phyloP scores from a whole-genome alignment of 495 filamentous ascomycete genomes.

The Viridothelium virens region DNA sequence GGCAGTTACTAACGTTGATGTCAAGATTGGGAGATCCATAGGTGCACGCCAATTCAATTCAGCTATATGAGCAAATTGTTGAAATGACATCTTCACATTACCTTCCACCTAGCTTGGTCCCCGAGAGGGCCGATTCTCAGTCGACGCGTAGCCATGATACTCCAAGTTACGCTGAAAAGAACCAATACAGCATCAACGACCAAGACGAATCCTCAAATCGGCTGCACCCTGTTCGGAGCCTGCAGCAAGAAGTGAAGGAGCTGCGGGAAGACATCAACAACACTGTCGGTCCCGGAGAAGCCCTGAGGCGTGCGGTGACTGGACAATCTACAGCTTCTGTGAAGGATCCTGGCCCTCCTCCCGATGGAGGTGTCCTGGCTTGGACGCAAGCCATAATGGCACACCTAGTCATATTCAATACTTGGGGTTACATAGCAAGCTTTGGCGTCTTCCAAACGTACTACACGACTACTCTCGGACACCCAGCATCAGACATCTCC shows the following conservation, averaged over 20 bases:
- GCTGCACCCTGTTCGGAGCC: background rate
- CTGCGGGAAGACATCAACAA: background rate
- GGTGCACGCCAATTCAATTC: background rate
- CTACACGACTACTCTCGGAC: constrained; percentile 48
- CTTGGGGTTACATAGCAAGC: constrained; percentile 68
- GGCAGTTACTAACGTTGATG: too few species aligned
- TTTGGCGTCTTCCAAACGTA: constrained; percentile 78
- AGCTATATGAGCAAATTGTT: background rate
- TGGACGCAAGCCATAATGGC: constrained; percentile 62
- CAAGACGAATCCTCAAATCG: background rate
- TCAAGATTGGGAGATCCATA: too few species aligned
- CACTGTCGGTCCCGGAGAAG: background rate
- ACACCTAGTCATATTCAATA: constrained; percentile 61
- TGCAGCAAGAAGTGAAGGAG: background rate
- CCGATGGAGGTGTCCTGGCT: constrained; percentile 54
- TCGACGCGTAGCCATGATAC: background rate
- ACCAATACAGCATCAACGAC: background rate
- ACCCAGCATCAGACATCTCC: constrained; percentile 43
- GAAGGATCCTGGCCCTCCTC: constrained; percentile 49
- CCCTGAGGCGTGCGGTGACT: background rate
- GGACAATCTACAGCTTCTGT: constrained; percentile 17
- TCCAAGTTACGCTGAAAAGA: background rate
- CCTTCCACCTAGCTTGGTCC: background rate
- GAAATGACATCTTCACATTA: background rate
- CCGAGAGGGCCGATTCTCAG: background rate